Evolutionary conservation across 768 basidiomycete species (phyloP).

Genomic region (Chalciporus sphaerocephalus): DNA sequence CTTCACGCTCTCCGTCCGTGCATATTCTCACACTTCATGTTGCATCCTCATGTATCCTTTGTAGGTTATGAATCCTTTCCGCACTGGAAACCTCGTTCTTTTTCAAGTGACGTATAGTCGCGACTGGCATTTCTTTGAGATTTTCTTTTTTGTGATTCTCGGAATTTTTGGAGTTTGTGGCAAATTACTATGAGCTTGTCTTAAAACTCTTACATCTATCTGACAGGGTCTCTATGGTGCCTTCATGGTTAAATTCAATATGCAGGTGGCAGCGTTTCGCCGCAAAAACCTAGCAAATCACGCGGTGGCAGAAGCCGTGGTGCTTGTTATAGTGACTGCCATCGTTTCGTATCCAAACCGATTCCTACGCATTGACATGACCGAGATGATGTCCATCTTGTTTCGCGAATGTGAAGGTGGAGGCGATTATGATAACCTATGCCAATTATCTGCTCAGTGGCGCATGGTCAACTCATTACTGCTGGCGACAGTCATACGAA

Average conservation of each 20-base stretch:
- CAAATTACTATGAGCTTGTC: neutral
- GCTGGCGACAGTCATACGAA: slow-evolving; percentile 86
- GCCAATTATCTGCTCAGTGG: slow-evolving; percentile 96
- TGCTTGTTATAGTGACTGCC: slow-evolving; percentile 82
- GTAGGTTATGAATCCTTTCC: slow-evolving; percentile 96
- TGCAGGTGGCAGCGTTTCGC: slow-evolving; percentile 92
- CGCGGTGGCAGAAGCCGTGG: slow-evolving; percentile 85
- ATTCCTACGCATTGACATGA: slow-evolving; percentile 96
- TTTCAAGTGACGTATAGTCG: slow-evolving; percentile 98
- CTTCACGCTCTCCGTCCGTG: slow-evolving; percentile 85
- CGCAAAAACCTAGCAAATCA: slow-evolving; percentile 82
- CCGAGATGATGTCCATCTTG: slow-evolving; percentile 88
- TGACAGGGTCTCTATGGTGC: slow-evolving; percentile 92
- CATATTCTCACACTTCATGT: slow-evolving; percentile 14
- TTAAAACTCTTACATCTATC: slow-evolving; percentile 10
- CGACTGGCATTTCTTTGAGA: slow-evolving; percentile 99
- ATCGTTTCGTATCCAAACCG: slow-evolving; percentile 92
- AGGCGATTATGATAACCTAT: slow-evolving; percentile 84
- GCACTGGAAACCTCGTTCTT: slow-evolving; percentile 94
- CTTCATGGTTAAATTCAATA: slow-evolving; percentile 93
- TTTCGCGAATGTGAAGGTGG: slow-evolving; percentile 96
- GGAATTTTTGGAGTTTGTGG: slow-evolving; percentile 87
- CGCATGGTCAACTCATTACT: slow-evolving; percentile 89
- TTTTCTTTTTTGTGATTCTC: slow-evolving; percentile 91
- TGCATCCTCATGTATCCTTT: slow-evolving; percentile 19